Conservation (phyloP, 768 basidiomycete genomes). For the Leccinum imitatum region DNA sequence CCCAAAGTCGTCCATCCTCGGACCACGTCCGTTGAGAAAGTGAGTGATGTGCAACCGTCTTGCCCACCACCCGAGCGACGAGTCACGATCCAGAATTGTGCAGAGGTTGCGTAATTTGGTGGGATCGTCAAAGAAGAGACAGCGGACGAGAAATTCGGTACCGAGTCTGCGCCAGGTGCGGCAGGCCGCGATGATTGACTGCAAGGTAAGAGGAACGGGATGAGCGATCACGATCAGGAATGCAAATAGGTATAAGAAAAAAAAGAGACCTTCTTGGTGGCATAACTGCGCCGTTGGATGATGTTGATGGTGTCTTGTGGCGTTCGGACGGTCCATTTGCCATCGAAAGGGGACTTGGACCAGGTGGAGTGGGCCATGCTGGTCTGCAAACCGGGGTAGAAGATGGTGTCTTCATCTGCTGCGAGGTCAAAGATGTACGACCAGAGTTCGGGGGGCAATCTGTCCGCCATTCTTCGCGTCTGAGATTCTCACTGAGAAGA, state of each 20-base stretch:
- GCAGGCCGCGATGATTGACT: conserved; percentile 73
- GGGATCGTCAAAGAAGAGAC: conserved; percentile 65
- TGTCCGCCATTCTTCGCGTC: conserved; percentile 20
- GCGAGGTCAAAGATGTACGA: conserved; percentile 69
- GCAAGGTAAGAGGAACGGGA: not conserved
- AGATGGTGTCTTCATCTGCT: conserved; percentile 67
- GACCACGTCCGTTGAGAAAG: conserved; percentile 41
- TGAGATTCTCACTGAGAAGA: too few relatives aligned
- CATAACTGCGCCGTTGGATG: conserved; percentile 59
- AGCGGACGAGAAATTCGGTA: conserved; percentile 66
- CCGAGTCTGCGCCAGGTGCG: conserved; percentile 60
- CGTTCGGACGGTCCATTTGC: conserved; percentile 55
- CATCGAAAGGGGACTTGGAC: conserved; percentile 45
- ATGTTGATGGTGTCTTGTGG: conserved; percentile 59
- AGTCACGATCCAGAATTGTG: conserved; percentile 46
- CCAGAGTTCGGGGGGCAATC: conserved; percentile 71
- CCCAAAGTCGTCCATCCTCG: conserved; percentile 50
- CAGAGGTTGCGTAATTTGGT: conserved; percentile 52
- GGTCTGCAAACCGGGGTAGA: conserved; percentile 59
- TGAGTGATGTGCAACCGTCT: conserved; percentile 68
- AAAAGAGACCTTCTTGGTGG: conserved; percentile 58
- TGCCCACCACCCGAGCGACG: conserved; percentile 68
- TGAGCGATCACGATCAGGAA: not conserved
- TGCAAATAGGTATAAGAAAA: not conserved
- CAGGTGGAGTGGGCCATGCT: conserved; percentile 65